Evolutionary conservation across 768 basidiomycete species (phyloP).

Genomic region (Lactarius akahatsu): DNA sequence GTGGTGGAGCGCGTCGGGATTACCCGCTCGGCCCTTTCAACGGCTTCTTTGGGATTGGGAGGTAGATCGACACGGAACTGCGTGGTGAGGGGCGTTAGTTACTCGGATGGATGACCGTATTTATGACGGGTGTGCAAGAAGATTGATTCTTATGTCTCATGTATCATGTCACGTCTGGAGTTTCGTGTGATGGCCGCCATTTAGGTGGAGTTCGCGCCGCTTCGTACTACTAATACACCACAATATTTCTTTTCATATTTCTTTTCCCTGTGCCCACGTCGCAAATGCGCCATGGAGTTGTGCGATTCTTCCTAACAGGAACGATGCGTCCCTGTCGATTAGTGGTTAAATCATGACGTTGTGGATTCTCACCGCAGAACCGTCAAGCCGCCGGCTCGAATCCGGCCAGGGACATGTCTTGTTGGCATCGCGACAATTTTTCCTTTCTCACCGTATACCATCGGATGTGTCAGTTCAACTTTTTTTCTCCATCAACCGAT

Average conservation of each 20-base stretch:
- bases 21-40: conserved; percentile 15
- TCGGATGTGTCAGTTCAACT: background rate
- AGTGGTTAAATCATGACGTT: conserved; percentile 30
- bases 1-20: conserved; percentile 17
- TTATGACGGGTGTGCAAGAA: background rate
- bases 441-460: background rate
- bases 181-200: background rate
- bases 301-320: background rate
- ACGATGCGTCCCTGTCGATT: conserved; percentile 22
- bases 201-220: background rate
- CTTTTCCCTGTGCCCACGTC: background rate
- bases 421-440: background rate
- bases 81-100: background rate
- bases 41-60: conserved; percentile 18
- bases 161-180: background rate
- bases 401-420: conserved; percentile 22
- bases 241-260: background rate
- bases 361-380: conserved; percentile 14
- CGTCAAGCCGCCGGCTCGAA: conserved; percentile 28
- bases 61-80: background rate
- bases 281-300: background rate
- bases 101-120: background rate
- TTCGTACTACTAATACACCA: background rate
- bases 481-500: background rate
- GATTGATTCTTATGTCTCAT: background rate